These are phyloP conservation scores for Penicillium sp. DNA, from an alignment of 2,329 filamentous ascomycete genomes.

Conservation along the genomic window DNA sequence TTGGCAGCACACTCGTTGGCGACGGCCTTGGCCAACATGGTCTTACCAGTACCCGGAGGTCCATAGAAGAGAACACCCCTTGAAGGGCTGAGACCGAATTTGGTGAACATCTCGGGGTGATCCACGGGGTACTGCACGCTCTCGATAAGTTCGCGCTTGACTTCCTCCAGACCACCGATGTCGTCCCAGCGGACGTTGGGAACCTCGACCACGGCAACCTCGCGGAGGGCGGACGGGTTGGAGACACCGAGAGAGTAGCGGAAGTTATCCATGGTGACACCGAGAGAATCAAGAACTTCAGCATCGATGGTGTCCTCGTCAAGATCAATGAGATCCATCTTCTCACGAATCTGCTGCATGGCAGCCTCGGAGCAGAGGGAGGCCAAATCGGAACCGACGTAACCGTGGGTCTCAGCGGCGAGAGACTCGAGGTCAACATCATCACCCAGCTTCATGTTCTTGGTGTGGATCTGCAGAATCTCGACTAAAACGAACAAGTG, in stretches of 20 bases:
- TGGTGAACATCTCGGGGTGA: slow-evolving; percentile 99
- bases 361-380: slow-evolving; percentile 98
- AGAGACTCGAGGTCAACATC: slow-evolving; percentile 97
- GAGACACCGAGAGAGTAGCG: slow-evolving; percentile 95
- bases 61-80: slow-evolving; percentile 99
- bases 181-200: slow-evolving; percentile 99
- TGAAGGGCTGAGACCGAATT: slow-evolving; percentile 96
- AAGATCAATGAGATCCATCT: slow-evolving; percentile 99
- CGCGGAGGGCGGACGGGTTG: slow-evolving; percentile 96
- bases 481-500: slow-evolving; percentile 55
- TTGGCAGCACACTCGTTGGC: slow-evolving; percentile 99
- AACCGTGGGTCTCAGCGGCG: slow-evolving; percentile 96
- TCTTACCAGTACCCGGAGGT: slow-evolving; percentile 99
- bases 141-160: slow-evolving; percentile 99
- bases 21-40: slow-evolving; percentile 97
- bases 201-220: slow-evolving; percentile 98
- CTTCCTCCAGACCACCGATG: slow-evolving; percentile 94
- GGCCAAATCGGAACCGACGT: slow-evolving; percentile 96
- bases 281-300: slow-evolving; percentile 95
- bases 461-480: slow-evolving; percentile 99
- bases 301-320: slow-evolving; percentile 99
- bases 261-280: slow-evolving; percentile 99
- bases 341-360: slow-evolving; percentile 99
- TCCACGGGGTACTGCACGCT: slow-evolving; percentile 98
- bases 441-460: slow-evolving; percentile 99